Conservation (phyloP, 2,329 filamentous ascomycete genomes). For the Pseudogymnoascus sp. region DNA sequence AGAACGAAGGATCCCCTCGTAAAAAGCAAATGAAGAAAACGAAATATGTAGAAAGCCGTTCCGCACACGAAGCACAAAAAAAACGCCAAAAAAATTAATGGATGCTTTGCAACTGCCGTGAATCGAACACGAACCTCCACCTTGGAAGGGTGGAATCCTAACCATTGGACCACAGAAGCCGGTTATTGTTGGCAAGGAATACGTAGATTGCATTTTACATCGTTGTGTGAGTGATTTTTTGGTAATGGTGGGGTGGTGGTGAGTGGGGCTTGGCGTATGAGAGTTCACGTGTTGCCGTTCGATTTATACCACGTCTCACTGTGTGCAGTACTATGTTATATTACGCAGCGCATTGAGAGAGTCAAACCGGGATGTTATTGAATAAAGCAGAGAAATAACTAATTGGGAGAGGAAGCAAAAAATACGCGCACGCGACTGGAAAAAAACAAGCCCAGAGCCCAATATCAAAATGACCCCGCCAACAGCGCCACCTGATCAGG, state of each 20-base stretch:
- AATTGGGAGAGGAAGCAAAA: background rate
- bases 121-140: constrained; percentile 11
- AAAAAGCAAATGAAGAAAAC: too few species aligned
- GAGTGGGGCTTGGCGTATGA: background rate
- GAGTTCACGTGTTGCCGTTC: background rate
- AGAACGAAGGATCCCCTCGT: too few species aligned
- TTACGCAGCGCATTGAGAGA: background rate
- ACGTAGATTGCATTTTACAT: background rate
- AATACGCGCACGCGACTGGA: background rate
- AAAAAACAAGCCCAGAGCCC: background rate
- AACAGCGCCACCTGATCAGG: background rate
- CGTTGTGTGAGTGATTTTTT: background rate
- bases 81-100: too few species aligned
- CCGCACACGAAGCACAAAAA: constrained; percentile 11
- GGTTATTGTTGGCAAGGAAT: background rate
- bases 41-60: too few species aligned
- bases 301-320: background rate
- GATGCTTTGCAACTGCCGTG: constrained; percentile 10
- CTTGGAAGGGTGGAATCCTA: constrained; percentile 15
- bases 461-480: constrained; percentile 3
- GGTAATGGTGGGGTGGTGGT: constrained; percentile 12
- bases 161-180: constrained; percentile 11
- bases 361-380: background rate
- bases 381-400: background rate
- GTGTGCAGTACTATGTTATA: background rate